Evolutionary conservation across 306 rosid species (phyloP).

Genomic region (Prunus mongolica): DNA sequence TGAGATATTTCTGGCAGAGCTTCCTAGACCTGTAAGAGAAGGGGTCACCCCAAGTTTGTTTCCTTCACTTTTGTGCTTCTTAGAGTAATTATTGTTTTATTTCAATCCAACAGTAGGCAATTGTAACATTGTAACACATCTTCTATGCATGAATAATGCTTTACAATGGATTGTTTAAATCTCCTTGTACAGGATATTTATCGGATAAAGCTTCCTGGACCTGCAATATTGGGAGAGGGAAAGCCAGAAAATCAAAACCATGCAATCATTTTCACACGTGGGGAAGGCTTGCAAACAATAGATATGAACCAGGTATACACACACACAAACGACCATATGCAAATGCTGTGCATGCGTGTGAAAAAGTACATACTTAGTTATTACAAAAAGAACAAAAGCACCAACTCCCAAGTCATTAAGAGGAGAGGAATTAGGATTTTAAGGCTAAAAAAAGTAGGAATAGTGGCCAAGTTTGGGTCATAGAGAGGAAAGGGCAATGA

Average conservation of each 20-base stretch:
- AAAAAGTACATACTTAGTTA: not conserved
- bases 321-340: not conserved
- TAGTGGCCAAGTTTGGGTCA: not conserved
- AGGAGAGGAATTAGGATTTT: too few species aligned
- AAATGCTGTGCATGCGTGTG: not conserved
- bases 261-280: constrained; percentile 96
- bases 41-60: not conserved
- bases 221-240: constrained; percentile 92
- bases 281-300: constrained; percentile 95
- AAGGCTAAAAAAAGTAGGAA: not conserved
- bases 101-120: not conserved
- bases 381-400: not conserved
- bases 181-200: constrained; percentile 61
- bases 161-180: constrained; percentile 22
- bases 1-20: constrained; percentile 12
- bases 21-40: not conserved
- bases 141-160: not conserved
- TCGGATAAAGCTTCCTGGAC: constrained; percentile 93
- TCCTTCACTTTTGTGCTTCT: not conserved
- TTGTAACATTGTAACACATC: not conserved
- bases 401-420: too few species aligned
- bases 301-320: constrained; percentile 90
- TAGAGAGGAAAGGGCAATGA: not conserved
- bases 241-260: constrained; percentile 99
- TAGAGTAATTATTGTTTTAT: not conserved